These are phyloP conservation scores for Acarospora socialis DNA, from an alignment of 2,329 filamentous ascomycete species.

Conservation along the genomic window DNA sequence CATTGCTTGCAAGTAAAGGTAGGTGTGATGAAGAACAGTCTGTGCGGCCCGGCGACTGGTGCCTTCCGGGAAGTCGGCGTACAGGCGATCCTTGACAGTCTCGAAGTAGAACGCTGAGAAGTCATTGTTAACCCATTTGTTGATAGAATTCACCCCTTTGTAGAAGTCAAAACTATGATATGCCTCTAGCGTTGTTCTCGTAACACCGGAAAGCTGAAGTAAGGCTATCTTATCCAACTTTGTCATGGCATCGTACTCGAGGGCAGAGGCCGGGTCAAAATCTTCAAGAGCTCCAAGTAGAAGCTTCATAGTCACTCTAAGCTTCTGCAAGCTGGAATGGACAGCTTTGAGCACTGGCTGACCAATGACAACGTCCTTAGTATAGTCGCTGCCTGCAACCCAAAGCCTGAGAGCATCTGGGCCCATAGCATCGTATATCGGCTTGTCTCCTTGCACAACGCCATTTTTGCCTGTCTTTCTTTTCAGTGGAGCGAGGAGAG, in stretches of 20 bases:
- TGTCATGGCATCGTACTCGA: slow-evolving; percentile 35
- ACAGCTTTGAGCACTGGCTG: slow-evolving; percentile 61
- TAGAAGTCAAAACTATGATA: slow-evolving; percentile 69
- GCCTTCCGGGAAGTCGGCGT: slow-evolving; percentile 61
- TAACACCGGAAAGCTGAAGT: slow-evolving; percentile 54
- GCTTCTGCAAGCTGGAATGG: slow-evolving; percentile 67
- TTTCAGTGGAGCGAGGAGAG: slow-evolving; percentile 57
- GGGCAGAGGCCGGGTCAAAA: slow-evolving; percentile 29
- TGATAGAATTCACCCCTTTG: slow-evolving; percentile 57
- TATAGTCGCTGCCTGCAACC: slow-evolving; percentile 87
- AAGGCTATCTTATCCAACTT: slow-evolving; percentile 62
- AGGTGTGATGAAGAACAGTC: slow-evolving; percentile 44
- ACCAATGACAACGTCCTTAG: slow-evolving; percentile 70
- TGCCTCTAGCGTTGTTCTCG: slow-evolving; percentile 47
- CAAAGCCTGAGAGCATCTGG: slow-evolving; percentile 79
- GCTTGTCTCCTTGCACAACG: slow-evolving; percentile 21
- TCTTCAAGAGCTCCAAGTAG: slow-evolving; percentile 60
- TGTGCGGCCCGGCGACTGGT: slow-evolving; percentile 44
- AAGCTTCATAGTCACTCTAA: slow-evolving; percentile 81
- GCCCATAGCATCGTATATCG: slow-evolving; percentile 56
- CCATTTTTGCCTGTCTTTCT: slow-evolving; percentile 37
- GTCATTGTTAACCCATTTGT: slow-evolving; percentile 67
- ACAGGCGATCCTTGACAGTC: slow-evolving; percentile 77
- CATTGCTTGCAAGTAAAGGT: slow-evolving; percentile 61
- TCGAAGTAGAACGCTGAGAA: slow-evolving; percentile 92